Base-by-base conservation (phyloP, 1,284 basidiomycete genomes). In the Rhodotorula glutinis region DNA sequence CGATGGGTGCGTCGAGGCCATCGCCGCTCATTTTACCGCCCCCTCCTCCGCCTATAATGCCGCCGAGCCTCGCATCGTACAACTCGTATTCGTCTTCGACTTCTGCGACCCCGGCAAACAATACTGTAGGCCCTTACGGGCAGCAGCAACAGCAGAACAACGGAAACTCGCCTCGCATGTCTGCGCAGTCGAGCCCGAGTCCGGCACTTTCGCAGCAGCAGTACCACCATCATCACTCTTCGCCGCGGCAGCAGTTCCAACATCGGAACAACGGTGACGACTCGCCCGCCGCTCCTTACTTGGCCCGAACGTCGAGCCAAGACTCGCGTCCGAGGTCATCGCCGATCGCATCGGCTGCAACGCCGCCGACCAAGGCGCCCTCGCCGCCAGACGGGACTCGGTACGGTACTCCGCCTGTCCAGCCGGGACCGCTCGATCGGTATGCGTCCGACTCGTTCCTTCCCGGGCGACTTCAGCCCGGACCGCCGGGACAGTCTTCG, bases 11-110 rank as follows among this genome's bases (percentile, higher is more conserved):
- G 33, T 38, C 33, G 33, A 43, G 43, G 27, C 29, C 46, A 19
- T 57, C 56, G 43, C 57, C 57, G 17, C 11, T 27, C 25, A 40
- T 65, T 13, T 46, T 53, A 23, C 56, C 51, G 8, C 57, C 57
- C 21, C 57, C 43, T 1, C 49, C 53, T 7, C 57, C 63, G 16
- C 46, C 62, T 25, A 38, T 57, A 38, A 16, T 47, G 21, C 21
- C 46, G n/a, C 23, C n/a, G 23, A 47, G 46, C 46, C 46, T 47
- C 23, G 46, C 25, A 27, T 33, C 56, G 41, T 2, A 43, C 56
- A 4, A 14, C 56, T 29, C 47, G 46, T 23, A 23, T 47, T 11
- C 64, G 33, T 21, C 41, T 53, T 25, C 53, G 16, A 16, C 52
- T 17, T 19, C 46, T 33, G 3, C 46, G 3, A 27, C 47, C 1